Conservation (phyloP, 2,329 filamentous ascomycete genomes). For the Trichoderma asperellum region DNA sequence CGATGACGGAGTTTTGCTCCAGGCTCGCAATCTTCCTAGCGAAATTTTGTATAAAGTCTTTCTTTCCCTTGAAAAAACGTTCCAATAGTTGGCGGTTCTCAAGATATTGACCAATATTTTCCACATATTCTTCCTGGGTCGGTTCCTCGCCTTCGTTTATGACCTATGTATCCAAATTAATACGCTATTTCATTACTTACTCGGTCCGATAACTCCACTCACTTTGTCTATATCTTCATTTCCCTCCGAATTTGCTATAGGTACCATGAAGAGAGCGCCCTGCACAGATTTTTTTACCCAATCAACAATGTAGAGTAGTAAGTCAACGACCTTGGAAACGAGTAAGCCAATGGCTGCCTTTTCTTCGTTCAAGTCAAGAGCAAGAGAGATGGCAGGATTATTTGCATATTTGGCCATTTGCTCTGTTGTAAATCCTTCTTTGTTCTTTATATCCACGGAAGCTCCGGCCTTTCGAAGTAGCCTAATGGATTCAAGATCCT, state of each 20-base stretch:
- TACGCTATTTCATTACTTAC: not conserved
- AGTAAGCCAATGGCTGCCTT: not conserved
- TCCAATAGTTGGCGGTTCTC: slow-evolving; percentile 1
- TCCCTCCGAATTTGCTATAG: not conserved
- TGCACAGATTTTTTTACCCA: not conserved
- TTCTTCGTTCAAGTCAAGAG: not conserved
- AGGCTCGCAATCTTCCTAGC: not conserved
- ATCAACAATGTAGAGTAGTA: not conserved
- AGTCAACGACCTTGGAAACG: not conserved
- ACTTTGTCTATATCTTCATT: not conserved
- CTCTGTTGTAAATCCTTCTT: not conserved
- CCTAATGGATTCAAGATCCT: slow-evolving; percentile 4
- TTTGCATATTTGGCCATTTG: not conserved
- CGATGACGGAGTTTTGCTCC: not conserved
- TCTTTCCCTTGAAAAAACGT: slow-evolving; percentile 6
- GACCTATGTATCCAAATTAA: not conserved
- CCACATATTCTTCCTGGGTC: not conserved
- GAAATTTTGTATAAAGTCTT: not conserved
- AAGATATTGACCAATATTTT: not conserved
- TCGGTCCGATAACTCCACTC: not conserved
- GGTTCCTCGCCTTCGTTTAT: not conserved
- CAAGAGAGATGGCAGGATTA: not conserved
- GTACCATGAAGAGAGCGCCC: not conserved
- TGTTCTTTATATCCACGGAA: not conserved
- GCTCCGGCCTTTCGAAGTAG: not conserved